phyloP scores from a whole-genome alignment of 2,329 filamentous ascomycete genomes.

The Ascosphaera apis region DNA sequence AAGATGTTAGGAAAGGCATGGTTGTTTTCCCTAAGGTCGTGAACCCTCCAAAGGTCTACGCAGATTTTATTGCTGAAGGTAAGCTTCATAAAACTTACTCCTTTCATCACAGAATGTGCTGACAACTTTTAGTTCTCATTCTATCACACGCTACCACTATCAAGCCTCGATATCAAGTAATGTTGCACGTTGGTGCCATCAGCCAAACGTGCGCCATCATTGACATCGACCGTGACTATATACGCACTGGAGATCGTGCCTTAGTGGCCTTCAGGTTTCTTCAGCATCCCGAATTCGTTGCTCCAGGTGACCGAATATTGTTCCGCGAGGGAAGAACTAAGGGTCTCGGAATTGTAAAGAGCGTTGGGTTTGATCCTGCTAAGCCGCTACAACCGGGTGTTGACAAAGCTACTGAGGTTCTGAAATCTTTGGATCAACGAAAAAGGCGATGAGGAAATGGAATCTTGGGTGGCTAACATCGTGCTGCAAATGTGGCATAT shows the following conservation, averaged over 20 bases:
- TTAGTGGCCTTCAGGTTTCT: slow-evolving; percentile 87
- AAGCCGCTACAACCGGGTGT: slow-evolving; percentile 21
- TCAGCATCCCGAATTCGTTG: slow-evolving; percentile 78
- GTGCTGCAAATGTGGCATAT: not conserved
- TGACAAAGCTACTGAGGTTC: not conserved
- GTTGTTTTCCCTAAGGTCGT: slow-evolving; percentile 75
- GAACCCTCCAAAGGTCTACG: slow-evolving; percentile 47
- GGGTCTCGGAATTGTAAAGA: slow-evolving; percentile 82
- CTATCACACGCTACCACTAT: slow-evolving; percentile 93
- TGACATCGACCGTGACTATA: slow-evolving; percentile 87
- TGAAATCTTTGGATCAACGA: not conserved
- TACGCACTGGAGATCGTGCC: slow-evolving; percentile 83
- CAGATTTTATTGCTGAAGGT: slow-evolving; percentile 61
- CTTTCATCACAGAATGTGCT: not conserved
- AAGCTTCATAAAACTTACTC: slow-evolving; percentile 7
- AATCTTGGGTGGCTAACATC: not conserved
- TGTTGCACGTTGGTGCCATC: slow-evolving; percentile 89
- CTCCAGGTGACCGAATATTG: slow-evolving; percentile 65
- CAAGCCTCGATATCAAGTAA: slow-evolving; percentile 89
- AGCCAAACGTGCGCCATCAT: slow-evolving; percentile 94
- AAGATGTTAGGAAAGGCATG: slow-evolving; percentile 95
- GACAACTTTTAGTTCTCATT: slow-evolving; percentile 45
- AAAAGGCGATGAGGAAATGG: not conserved
- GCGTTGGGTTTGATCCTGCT: slow-evolving; percentile 59
- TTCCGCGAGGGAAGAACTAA: slow-evolving; percentile 93